Conservation (phyloP, 2,329 filamentous ascomycete species). For the Chaetomium globosum region DNA sequence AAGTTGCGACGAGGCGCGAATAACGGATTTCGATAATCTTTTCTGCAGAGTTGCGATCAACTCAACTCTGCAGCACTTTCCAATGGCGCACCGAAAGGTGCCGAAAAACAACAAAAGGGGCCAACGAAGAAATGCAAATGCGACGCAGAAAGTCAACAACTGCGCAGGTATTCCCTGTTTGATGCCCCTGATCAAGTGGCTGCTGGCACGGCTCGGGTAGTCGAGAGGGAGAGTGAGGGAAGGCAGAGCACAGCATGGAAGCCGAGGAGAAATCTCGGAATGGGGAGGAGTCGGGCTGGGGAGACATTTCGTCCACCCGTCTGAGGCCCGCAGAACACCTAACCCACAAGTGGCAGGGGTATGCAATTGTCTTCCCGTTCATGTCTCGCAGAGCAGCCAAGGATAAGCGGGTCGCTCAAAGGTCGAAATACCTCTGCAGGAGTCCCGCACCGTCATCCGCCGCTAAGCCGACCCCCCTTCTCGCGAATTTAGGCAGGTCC, state of each 20-base stretch:
- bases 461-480: not conserved
- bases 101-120: not conserved
- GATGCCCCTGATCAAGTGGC: conserved; percentile 22
- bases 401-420: conserved; percentile 16
- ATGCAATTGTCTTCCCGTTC: conserved; percentile 32
- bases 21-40: not conserved
- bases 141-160: conserved; percentile 26
- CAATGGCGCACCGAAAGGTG: not conserved
- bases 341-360: conserved; percentile 33
- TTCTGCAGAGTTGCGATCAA: conserved; percentile 11
- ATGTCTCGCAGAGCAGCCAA: conserved; percentile 34
- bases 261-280: conserved; percentile 36
- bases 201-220: conserved; percentile 20
- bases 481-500: not conserved
- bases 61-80: not conserved
- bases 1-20: not conserved
- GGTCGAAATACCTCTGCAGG: conserved; percentile 8
- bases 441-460: not conserved
- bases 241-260: conserved; percentile 29
- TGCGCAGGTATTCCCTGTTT: not conserved
- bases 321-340: conserved; percentile 31
- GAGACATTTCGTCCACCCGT: conserved; percentile 28
- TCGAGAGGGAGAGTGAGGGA: conserved; percentile 20
- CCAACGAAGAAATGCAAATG: conserved; percentile 3
- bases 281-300: conserved; percentile 34